A percentile compares a stretch with the other conserved stretches of the same genome.
Conservation (phyloP, 2,329 filamentous ascomycete species). For the Scopulariopsis brevicaulis region DNA sequence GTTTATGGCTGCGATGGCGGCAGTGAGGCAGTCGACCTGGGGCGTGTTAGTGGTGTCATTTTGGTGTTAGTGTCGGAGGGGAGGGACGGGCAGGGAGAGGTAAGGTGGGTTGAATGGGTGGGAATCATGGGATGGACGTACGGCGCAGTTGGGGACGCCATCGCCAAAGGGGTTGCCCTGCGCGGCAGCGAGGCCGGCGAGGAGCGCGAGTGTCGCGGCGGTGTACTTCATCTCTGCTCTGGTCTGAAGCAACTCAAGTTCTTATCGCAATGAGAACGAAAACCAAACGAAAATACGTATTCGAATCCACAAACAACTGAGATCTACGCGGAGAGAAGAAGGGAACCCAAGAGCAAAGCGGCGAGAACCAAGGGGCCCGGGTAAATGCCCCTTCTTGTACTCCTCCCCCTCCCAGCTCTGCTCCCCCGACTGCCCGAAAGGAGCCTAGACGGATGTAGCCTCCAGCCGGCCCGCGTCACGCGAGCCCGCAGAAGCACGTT, state of each 20-base stretch:
- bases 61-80: neutral
- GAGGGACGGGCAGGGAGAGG: neutral
- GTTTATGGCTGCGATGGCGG: conserved; percentile 13
- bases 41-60: neutral
- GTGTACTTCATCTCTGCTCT: conserved; percentile 4
- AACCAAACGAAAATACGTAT: too few relatives aligned
- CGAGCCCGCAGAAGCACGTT: too few relatives aligned
- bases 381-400: too few relatives aligned
- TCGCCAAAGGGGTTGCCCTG: conserved; percentile 19
- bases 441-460: too few relatives aligned
- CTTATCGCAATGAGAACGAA: too few relatives aligned
- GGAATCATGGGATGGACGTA: neutral
- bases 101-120: neutral
- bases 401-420: too few relatives aligned
- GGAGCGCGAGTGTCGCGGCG: conserved; percentile 1
- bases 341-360: too few relatives aligned
- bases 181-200: conserved; percentile 9
- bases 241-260: neutral
- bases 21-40: conserved; percentile 12
- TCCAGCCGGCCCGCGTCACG: too few relatives aligned
- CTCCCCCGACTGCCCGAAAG: too few relatives aligned
- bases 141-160: conserved; percentile 4
- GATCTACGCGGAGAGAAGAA: too few relatives aligned
- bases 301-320: too few relatives aligned
- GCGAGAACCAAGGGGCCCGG: too few relatives aligned